Evolutionary conservation across 768 basidiomycete species (phyloP).

Genomic region (Psilocybe tampanensis): DNA sequence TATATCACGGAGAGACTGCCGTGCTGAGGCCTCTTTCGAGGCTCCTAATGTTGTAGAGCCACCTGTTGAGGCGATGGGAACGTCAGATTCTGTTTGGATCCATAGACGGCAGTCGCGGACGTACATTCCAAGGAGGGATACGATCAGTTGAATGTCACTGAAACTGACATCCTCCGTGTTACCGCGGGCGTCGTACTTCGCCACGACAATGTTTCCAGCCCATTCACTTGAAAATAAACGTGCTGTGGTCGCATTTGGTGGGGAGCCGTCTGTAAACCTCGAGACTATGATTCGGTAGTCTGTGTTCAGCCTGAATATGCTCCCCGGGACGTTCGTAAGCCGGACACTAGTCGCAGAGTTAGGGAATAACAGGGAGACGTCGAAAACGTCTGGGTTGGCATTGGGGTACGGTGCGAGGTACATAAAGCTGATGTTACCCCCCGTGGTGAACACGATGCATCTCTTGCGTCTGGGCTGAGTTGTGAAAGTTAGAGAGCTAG

Average conservation of each 20-base stretch:
- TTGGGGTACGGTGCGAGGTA: background rate
- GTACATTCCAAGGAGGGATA: background rate
- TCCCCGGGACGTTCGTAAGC: background rate
- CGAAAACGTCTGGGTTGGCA: background rate
- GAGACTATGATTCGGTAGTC: slow-evolving; percentile 2
- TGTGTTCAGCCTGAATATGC: background rate
- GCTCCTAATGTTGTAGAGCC: background rate
- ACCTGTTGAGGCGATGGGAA: background rate
- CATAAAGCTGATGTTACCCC: background rate
- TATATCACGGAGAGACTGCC: too few relatives aligned
- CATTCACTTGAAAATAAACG: background rate
- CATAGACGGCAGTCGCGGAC: background rate
- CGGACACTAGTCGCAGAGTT: background rate
- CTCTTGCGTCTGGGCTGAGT: too few relatives aligned
- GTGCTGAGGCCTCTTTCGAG: background rate
- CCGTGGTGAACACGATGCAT: background rate
- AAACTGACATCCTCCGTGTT: background rate
- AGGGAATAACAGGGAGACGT: background rate
- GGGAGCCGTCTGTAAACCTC: background rate
- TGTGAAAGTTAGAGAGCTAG: too few relatives aligned
- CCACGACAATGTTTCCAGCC: slow-evolving; percentile 1
- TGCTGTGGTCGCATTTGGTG: background rate
- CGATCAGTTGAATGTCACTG: background rate
- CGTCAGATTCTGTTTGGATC: background rate
- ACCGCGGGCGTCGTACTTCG: background rate